phyloP scores from a whole-genome alignment of 352 stramenopile genomes.

The Globisporangium recalcitrans region DNA sequence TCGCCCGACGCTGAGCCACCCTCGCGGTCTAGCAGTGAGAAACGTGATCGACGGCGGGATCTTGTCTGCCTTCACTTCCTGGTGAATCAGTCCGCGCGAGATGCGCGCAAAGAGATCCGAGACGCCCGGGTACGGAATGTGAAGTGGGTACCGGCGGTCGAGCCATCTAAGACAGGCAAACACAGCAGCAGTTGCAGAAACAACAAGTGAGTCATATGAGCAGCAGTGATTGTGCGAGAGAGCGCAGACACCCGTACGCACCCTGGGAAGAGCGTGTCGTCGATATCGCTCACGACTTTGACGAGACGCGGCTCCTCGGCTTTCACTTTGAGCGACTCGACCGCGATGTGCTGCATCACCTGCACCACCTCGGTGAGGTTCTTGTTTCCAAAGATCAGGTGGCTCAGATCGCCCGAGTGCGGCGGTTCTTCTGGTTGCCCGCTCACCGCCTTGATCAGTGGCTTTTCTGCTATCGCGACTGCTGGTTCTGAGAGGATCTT shows the following conservation, averaged over 20 bases:
- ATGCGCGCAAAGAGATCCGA: slow-evolving; percentile 66
- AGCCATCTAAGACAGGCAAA: slow-evolving; percentile 33
- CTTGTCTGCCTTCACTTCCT: slow-evolving; percentile 27
- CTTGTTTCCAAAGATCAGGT: slow-evolving; percentile 73
- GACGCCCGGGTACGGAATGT: slow-evolving; percentile 76
- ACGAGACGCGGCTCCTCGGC: slow-evolving; percentile 48
- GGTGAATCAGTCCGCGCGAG: slow-evolving; percentile 39
- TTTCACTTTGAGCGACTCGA: slow-evolving; percentile 71
- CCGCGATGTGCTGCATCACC: slow-evolving; percentile 80
- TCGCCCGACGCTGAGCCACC: slow-evolving; percentile 71
- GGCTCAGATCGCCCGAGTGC: slow-evolving; percentile 68
- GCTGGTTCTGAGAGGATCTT: background rate
- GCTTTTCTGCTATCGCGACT: background rate
- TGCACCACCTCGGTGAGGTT: slow-evolving; percentile 77
- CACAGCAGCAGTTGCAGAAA: background rate
- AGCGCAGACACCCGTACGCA: slow-evolving; percentile 10
- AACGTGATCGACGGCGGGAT: slow-evolving; percentile 67
- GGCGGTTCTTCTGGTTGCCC: slow-evolving; percentile 28
- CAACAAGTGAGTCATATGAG: too few species aligned
- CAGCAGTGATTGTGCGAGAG: background rate
- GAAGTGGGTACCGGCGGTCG: slow-evolving; percentile 65
- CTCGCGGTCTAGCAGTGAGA: slow-evolving; percentile 69
- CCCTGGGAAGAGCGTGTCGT: slow-evolving; percentile 77
- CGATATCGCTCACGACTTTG: slow-evolving; percentile 86
- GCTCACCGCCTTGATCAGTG: background rate